A percentile compares a stretch with the other conserved stretches of the same genome.
Evolutionary conservation across 2,329 filamentous ascomycete genomes (phyloP).

Genomic region (Claviceps lovelessii): DNA sequence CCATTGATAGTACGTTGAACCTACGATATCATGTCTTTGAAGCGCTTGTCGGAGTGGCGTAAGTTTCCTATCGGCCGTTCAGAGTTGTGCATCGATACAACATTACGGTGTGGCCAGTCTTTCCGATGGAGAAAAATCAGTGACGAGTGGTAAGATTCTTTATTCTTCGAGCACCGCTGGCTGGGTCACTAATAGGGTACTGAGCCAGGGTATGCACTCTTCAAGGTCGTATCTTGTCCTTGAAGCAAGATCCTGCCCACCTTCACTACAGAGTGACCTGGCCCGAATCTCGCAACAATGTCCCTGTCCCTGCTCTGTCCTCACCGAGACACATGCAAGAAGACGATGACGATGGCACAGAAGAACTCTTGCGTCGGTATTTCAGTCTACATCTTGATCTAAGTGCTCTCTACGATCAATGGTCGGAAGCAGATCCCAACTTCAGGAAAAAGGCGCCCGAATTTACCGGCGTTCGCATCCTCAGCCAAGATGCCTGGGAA

Average conservation of each 20-base stretch:
- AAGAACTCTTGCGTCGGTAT: slow-evolving; percentile 65
- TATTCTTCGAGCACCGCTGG: neutral
- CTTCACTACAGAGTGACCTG: slow-evolving; percentile 69
- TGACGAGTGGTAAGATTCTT: slow-evolving; percentile 56
- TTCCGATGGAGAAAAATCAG: slow-evolving; percentile 86
- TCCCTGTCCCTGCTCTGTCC: slow-evolving; percentile 7
- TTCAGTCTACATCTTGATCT: slow-evolving; percentile 75
- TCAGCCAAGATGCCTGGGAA: slow-evolving; percentile 94
- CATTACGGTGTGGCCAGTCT: slow-evolving; percentile 85
- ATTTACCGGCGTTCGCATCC: slow-evolving; percentile 81
- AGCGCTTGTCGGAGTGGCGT: slow-evolving; percentile 61
- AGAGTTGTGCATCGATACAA: slow-evolving; percentile 90
- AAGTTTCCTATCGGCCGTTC: slow-evolving; percentile 69
- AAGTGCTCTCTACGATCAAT: slow-evolving; percentile 63
- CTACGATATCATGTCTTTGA: slow-evolving; percentile 20
- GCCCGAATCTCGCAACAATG: slow-evolving; percentile 20
- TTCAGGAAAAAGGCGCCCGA: slow-evolving; percentile 76
- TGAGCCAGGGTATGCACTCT: slow-evolving; percentile 59
- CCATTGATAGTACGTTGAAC: too few relatives aligned
- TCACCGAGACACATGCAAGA: neutral
- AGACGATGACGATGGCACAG: slow-evolving; percentile 48
- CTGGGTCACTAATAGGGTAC: neutral
- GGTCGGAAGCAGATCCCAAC: slow-evolving; percentile 74
- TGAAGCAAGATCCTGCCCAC: slow-evolving; percentile 66
- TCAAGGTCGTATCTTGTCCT: slow-evolving; percentile 67